Conservation (phyloP, 73 alveolate genomes). For the Paramecium sexaurelia region DNA sequence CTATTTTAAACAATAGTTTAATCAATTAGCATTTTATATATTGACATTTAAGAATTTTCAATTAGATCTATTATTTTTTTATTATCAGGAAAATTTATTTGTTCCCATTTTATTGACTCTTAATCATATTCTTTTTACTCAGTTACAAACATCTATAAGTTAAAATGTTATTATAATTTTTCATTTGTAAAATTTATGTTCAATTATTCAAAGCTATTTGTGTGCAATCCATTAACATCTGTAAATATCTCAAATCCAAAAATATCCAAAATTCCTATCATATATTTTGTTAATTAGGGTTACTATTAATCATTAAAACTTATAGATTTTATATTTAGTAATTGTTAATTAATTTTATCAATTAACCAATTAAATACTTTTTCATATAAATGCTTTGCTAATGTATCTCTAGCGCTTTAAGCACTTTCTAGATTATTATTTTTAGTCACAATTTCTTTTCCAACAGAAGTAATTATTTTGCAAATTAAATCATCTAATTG, state of each 20-base stretch:
- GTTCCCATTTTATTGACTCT: background rate
- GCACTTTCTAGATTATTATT: conserved; percentile 68
- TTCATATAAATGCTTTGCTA: conserved; percentile 94
- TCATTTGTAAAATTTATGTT: conserved; percentile 97
- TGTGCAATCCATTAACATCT: conserved; percentile 82
- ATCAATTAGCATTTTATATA: conserved; percentile 59
- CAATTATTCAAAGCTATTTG: conserved; percentile 93
- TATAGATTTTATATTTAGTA: background rate
- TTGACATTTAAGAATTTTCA: conserved; percentile 65
- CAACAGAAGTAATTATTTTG: conserved; percentile 2
- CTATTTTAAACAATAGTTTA: background rate
- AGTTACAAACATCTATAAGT: conserved; percentile 73
- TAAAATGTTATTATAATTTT: conserved; percentile 90
- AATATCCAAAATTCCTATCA: conserved; percentile 95
- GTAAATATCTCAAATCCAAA: conserved; percentile 95
- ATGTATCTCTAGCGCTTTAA: conserved; percentile 80
- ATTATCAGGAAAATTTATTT: conserved; percentile 76
- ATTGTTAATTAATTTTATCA: conserved; percentile 60
- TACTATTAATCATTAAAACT: background rate
- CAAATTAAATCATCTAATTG: conserved; percentile 41
- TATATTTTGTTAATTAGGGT: background rate
- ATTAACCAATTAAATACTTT: conserved; percentile 91
- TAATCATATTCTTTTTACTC: background rate
- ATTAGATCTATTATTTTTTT: conserved; percentile 67
- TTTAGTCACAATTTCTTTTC: conserved; percentile 64